These are phyloP conservation scores for Melaleuca alternifolia DNA, from an alignment of 345 rosid species.

Conservation along the genomic window DNA sequence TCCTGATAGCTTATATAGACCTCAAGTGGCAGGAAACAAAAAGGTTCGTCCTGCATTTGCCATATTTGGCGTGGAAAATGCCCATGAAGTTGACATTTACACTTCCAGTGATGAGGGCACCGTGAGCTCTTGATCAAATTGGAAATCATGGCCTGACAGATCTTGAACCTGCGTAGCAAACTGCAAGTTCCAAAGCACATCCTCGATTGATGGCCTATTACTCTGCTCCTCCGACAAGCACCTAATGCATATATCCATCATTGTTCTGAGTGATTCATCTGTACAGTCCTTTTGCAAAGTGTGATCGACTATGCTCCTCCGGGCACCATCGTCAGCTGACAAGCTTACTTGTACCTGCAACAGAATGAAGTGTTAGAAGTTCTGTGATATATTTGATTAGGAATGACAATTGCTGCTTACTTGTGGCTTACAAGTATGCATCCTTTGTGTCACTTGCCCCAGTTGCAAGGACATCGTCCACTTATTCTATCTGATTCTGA, in stretches of 20 bases:
- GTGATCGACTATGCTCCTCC: slow-evolving; percentile 38
- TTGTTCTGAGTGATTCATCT: slow-evolving; percentile 37
- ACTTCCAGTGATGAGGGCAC: neutral
- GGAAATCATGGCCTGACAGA: slow-evolving; percentile 6
- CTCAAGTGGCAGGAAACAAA: neutral
- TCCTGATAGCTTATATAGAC: neutral
- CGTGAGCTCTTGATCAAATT: neutral
- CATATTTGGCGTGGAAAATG: neutral
- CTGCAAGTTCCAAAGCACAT: slow-evolving; percentile 53
- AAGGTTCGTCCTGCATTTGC: neutral
- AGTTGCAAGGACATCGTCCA: neutral
- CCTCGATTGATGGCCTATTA: slow-evolving; percentile 45
- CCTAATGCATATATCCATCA: slow-evolving; percentile 34
- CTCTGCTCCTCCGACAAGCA: slow-evolving; percentile 27
- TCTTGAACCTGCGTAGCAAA: slow-evolving; percentile 53
- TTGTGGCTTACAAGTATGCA: neutral
- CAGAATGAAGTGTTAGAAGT: neutral
- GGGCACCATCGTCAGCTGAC: slow-evolving; percentile 18
- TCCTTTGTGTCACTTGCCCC: neutral
- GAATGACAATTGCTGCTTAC: neutral
- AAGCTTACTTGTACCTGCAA: slow-evolving; percentile 37
- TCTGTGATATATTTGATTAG: neutral
- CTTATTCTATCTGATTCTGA: too few relatives aligned
- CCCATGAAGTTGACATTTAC: neutral
- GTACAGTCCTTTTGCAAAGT: slow-evolving; percentile 35